phyloP scores from a whole-genome alignment of 257 asterid genomes.

The Salvia splendens region DNA sequence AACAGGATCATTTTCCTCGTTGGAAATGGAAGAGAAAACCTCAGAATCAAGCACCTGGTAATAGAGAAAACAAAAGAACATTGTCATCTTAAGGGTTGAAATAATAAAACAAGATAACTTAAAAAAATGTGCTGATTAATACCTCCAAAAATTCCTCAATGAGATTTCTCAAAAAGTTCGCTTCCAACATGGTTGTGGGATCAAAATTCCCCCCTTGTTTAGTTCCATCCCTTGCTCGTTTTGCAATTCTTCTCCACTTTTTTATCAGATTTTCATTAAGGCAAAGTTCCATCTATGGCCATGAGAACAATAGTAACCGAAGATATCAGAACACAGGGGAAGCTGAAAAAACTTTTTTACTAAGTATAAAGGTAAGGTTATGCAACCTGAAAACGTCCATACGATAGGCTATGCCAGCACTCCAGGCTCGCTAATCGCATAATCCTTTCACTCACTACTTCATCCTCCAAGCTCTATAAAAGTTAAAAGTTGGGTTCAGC shows the following conservation, averaged over 20 bases:
- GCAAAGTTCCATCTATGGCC: conserved; percentile 77
- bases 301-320: conserved; percentile 17
- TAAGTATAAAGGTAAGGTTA: conserved; percentile 12
- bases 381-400: conserved; percentile 88
- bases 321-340: conserved; percentile 13
- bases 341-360: background rate
- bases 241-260: conserved; percentile 83
- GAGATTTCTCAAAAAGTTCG: conserved; percentile 75
- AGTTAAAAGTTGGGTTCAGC: conserved; percentile 29
- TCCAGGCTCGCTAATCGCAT: conserved; percentile 85
- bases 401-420: conserved; percentile 93
- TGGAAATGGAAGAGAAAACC: conserved; percentile 52
- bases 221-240: conserved; percentile 67
- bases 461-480: conserved; percentile 91
- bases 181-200: conserved; percentile 65
- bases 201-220: conserved; percentile 58
- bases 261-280: conserved; percentile 70
- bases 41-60: conserved; percentile 78
- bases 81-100: conserved; percentile 19
- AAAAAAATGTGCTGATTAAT: conserved; percentile 27
- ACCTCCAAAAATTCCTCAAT: conserved; percentile 91
- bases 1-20: conserved; percentile 41
- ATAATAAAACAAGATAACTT: conserved; percentile 11
- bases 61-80: conserved; percentile 33
- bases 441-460: conserved; percentile 82